phyloP scores from a whole-genome alignment of 2,329 filamentous ascomycete genomes.

The Leptosphaerulina australis region DNA sequence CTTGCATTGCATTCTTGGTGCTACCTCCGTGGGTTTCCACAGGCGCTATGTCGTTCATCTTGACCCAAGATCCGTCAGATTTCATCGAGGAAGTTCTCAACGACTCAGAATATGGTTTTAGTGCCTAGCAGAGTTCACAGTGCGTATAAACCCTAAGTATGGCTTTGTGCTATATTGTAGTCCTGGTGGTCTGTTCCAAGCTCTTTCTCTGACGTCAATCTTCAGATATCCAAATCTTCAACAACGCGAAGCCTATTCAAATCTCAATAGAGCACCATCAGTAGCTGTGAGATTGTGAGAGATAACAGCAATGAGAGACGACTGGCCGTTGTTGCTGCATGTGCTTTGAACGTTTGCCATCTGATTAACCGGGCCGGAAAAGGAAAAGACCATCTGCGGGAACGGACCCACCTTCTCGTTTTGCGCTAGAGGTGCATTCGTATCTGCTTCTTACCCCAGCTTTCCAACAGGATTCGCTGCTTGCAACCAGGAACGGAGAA shows the following conservation, averaged over 20 bases:
- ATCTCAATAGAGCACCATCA: neutral
- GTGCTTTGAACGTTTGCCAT: neutral
- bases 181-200: neutral
- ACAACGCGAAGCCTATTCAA: neutral
- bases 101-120: neutral
- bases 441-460: constrained; percentile 11
- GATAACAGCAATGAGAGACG: neutral
- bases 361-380: constrained; percentile 13
- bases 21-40: constrained; percentile 7
- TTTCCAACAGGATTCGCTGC: constrained; percentile 11
- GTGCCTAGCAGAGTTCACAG: too few relatives aligned
- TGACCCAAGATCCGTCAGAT: neutral
- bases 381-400: constrained; percentile 13
- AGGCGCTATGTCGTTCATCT: constrained; percentile 8
- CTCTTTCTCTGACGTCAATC: constrained; percentile 6
- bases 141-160: neutral
- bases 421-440: constrained; percentile 8
- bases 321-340: constrained; percentile 6
- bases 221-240: neutral
- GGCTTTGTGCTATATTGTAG: neutral
- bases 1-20: neutral
- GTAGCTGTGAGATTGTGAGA: neutral
- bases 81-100: neutral
- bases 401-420: constrained; percentile 16
- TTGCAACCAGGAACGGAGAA: neutral